These are phyloP conservation scores for Rostrohypoxylon terebratum DNA, from an alignment of 495 filamentous ascomycete genomes.

Conservation along the genomic window DNA sequence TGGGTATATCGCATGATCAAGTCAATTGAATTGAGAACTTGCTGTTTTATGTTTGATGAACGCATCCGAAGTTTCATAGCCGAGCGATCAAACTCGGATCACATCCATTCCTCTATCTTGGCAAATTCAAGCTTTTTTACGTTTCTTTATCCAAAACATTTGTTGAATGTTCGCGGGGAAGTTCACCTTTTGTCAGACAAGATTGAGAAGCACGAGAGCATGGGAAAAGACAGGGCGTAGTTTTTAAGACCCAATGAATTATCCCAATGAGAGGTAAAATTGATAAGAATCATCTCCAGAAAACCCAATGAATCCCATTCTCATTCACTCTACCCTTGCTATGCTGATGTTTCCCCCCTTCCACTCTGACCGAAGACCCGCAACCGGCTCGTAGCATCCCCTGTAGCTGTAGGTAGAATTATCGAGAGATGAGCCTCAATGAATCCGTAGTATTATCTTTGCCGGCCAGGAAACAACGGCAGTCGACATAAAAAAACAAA, in stretches of 20 bases:
- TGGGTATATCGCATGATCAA: constrained; percentile 2
- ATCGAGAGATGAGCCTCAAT: constrained; percentile 19
- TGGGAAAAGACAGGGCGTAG: neutral
- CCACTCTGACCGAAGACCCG: constrained; percentile 36
- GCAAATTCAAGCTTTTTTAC: neutral
- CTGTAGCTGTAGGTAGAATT: constrained; percentile 24
- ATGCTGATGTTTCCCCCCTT: constrained; percentile 28
- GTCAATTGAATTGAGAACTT: neutral
- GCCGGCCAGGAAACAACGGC: constrained; percentile 32
- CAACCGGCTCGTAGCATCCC: constrained; percentile 31
- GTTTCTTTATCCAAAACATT: neutral
- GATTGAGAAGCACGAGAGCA: neutral
- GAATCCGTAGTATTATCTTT: constrained; percentile 32
- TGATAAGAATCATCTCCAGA: constrained; percentile 37
- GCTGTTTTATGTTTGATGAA: constrained; percentile 6
- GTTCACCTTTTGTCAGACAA: neutral
- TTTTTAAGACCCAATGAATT: constrained; percentile 1
- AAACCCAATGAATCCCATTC: constrained; percentile 34
- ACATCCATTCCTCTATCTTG: neutral
- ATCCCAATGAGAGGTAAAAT: constrained; percentile 23
- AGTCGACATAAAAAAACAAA: constrained; percentile 31
- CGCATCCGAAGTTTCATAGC: constrained; percentile 26
- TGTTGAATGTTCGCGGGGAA: neutral
- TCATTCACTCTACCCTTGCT: constrained; percentile 35
- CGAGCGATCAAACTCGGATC: constrained; percentile 24